Evolutionary conservation across 805 yeast genomes (phyloP), one percentile per base, ranked within the genome.

Genomic region (Kazachstania bromeliacearum): DNA sequence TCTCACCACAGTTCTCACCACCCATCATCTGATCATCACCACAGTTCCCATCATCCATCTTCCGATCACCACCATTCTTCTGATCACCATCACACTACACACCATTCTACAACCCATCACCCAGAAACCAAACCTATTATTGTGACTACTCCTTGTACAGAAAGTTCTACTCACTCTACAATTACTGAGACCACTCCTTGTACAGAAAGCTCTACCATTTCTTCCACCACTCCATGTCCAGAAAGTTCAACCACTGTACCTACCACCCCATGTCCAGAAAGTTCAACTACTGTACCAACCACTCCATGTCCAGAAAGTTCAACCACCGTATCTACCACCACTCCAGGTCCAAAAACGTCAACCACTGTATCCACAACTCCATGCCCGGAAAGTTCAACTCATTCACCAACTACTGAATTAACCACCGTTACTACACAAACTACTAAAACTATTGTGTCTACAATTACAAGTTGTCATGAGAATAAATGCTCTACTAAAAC

Each of bases 331-430:
- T 15, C 23, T 18, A 16, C 32, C 17, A 31, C 34, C 4, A n/a
- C 18, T 3, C n/a, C 26, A 12, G 14, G 24, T 21, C 23, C 33
- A 18, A 12, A n/a, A 21, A n/a, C 18, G 8, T 15, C 34, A 12
- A 17, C 27, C 4, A 20, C 15, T 33, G 31, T 8, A 21, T 15
- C 13, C 25, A 27, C 30, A 31, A 34, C 21, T 34, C 31, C 12
- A 19, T 31, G 12, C 14, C 8, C 14, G 25, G 25, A 22, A 22
- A 22, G 29, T 26, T 13, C 15, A 14, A 26, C 29, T 26, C 29
- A 3, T 26, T 17, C 29, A 22, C 28, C 15, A 13, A 24, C 28
- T 28, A 25, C 17, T 33, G 18, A 12, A 16, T 28, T 9, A 7
- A 25, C 36, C 9, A 26, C 19, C 4, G 31, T 18, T 7, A 21